These are phyloP conservation scores for Starmerella powellii DNA, from an alignment of 805 yeast species.

Conservation along the genomic window DNA sequence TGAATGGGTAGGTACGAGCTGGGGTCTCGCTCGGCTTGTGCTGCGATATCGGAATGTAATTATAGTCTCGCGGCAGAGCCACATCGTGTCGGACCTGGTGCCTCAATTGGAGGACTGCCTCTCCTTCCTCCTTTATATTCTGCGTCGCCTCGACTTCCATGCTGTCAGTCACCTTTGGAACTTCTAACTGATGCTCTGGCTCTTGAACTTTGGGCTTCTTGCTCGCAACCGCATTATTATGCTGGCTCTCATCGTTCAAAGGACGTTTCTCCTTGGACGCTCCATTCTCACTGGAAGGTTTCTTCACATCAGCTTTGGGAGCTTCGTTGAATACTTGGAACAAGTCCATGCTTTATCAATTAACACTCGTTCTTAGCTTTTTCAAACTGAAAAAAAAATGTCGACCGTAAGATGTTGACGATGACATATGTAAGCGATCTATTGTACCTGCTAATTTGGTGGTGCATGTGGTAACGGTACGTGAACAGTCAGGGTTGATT, in stretches of 20 bases:
- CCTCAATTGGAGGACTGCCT: conserved; percentile 44
- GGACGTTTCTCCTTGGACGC: background rate
- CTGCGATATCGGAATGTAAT: conserved; percentile 76
- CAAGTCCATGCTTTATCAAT: conserved; percentile 21
- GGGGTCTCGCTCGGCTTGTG: conserved; percentile 59
- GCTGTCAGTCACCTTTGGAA: conserved; percentile 22
- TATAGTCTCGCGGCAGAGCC: conserved; percentile 84
- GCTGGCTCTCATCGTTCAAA: background rate
- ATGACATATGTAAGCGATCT: conserved; percentile 2
- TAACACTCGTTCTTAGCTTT: too few species aligned
- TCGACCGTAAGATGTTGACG: too few species aligned
- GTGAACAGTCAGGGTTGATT: background rate
- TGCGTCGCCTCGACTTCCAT: conserved; percentile 22
- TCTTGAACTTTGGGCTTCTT: conserved; percentile 7
- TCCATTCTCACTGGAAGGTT: background rate
- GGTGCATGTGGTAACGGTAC: too few species aligned
- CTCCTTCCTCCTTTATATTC: conserved; percentile 17
- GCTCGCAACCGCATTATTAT: background rate
- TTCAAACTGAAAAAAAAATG: too few species aligned
- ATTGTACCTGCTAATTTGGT: too few species aligned
- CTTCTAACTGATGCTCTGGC: background rate
- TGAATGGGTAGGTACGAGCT: conserved; percentile 86
- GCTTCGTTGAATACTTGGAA: conserved; percentile 23
- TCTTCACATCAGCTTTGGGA: conserved; percentile 9
- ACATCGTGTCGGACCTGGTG: conserved; percentile 98